phyloP scores from a whole-genome alignment of 495 filamentous ascomycete species.

The Neurospora intermedia region DNA sequence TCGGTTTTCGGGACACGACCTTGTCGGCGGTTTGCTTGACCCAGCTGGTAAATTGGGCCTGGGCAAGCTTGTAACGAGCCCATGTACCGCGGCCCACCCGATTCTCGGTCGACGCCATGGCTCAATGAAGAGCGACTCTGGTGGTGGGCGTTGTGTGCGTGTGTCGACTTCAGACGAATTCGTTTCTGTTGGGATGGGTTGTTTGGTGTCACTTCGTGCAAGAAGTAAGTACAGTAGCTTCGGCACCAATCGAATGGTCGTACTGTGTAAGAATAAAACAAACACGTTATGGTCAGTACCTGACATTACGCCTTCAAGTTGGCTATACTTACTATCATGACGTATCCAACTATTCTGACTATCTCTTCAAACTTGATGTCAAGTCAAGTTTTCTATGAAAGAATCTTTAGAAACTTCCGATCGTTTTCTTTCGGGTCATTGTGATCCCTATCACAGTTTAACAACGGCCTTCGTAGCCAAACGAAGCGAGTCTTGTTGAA shows the following conservation, averaged over 20 bases:
- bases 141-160: background rate
- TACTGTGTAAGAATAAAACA: no score
- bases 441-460: no score
- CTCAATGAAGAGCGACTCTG: background rate
- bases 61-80: conserved; percentile 17
- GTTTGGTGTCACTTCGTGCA: background rate
- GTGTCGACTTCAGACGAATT: background rate
- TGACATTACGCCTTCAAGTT: no score
- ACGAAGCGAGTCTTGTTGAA: no score
- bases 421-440: no score
- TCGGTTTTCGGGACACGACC: background rate
- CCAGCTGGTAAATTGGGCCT: conserved; percentile 23
- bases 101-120: background rate
- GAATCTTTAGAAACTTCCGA: no score
- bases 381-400: no score
- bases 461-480: no score
- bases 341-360: no score
- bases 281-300: no score
- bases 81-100: conserved; percentile 8
- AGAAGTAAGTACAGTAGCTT: background rate
- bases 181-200: background rate
- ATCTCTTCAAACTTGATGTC: no score
- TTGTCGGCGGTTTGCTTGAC: conserved; percentile 17
- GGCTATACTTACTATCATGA: no score
- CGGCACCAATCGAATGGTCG: background rate